Evolutionary conservation across 306 rosid species (phyloP).

Genomic region (Ochetophila trinervis): DNA sequence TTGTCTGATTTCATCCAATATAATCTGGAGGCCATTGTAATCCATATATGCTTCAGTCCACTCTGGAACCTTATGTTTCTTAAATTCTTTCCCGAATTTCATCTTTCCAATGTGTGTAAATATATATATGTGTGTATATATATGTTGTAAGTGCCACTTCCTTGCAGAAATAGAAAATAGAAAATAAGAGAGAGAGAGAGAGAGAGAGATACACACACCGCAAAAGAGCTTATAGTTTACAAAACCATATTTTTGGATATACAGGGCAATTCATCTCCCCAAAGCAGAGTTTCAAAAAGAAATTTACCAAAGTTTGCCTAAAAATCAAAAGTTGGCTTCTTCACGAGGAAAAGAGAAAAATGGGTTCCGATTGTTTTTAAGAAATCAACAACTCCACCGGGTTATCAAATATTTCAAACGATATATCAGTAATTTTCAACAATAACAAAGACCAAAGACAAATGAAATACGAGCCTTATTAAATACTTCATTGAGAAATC

Average conservation of each 20-base stretch:
- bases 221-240: no score
- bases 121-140: no score
- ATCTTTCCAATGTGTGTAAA: conserved; percentile 33
- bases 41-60: conserved; percentile 71
- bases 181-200: no score
- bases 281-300: no score
- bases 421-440: background rate
- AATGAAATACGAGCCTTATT: background rate
- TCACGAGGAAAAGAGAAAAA: no score
- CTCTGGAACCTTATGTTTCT: conserved; percentile 58
- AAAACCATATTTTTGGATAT: no score
- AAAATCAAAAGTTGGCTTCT: no score
- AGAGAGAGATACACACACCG: no score
- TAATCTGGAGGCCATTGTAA: conserved; percentile 56
- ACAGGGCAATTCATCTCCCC: no score
- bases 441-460: background rate
- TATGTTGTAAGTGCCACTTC: background rate
- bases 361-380: no score
- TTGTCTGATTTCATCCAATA: conserved; percentile 38
- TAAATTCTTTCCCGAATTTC: conserved; percentile 60
- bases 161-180: no score
- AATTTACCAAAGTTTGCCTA: no score
- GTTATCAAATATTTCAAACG: background rate
- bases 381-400: background rate
- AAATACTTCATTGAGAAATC: background rate